These are phyloP conservation scores for Comarum palustre DNA, from an alignment of 306 rosid species.

Conservation along the genomic window DNA sequence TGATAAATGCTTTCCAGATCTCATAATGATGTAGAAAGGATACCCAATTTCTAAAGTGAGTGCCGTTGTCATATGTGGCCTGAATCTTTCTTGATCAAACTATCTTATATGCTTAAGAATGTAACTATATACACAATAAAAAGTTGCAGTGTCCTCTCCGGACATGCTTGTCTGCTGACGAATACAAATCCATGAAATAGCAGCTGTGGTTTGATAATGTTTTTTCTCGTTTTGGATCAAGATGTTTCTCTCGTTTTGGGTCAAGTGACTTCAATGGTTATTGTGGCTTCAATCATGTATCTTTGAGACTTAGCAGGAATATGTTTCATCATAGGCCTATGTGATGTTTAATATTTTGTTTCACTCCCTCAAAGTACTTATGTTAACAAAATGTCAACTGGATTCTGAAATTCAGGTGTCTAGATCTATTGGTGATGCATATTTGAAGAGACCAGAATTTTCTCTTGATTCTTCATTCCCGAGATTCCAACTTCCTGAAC, in stretches of 20 bases:
- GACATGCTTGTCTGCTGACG: background rate
- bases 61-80: background rate
- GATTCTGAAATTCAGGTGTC: constrained; percentile 57
- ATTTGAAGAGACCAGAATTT: constrained; percentile 79
- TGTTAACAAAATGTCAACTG: background rate
- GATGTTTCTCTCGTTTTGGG: background rate
- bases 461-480: constrained; percentile 76
- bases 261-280: constrained; percentile 8
- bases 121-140: background rate
- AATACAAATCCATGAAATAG: background rate
- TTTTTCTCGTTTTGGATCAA: background rate
- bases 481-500: constrained; percentile 62
- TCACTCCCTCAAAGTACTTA: background rate
- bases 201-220: constrained; percentile 5
- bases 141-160: background rate
- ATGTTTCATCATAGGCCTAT: background rate
- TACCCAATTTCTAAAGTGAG: background rate
- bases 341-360: background rate
- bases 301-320: background rate
- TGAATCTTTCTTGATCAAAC: constrained; percentile 3
- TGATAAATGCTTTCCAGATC: background rate
- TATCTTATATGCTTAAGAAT: constrained; percentile 3
- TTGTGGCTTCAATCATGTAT: constrained; percentile 12
- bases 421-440: constrained; percentile 90
- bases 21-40: background rate